Conservation (phyloP, 805 yeast genomes). For the Metschnikowia henanensis region DNA sequence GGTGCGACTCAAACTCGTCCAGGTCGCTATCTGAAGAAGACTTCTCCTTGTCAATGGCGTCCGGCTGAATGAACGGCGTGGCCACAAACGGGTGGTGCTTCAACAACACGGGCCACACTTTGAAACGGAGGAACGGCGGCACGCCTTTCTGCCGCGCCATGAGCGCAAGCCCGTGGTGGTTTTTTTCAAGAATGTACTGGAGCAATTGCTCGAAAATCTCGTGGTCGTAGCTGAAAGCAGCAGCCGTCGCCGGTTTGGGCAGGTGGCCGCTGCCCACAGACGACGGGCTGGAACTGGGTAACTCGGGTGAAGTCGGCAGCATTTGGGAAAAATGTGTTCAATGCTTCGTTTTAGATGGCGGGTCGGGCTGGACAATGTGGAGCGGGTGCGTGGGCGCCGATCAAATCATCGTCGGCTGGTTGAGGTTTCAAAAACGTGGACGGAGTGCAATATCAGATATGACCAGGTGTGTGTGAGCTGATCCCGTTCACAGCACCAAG, state of each 20-base stretch:
- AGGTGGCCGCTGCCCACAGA: constrained; percentile 6
- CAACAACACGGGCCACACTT: constrained; percentile 82
- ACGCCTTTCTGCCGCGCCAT: constrained; percentile 82
- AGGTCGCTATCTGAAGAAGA: constrained; percentile 11
- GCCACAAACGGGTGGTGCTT: constrained; percentile 84
- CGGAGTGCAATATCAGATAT: background rate
- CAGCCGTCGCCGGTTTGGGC: constrained; percentile 7
- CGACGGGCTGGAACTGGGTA: constrained; percentile 9
- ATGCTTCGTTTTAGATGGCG: background rate
- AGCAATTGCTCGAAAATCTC: constrained; percentile 56
- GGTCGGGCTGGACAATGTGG: background rate
- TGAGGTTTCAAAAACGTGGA: background rate
- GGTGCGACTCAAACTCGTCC: constrained; percentile 23
- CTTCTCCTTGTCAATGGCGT: constrained; percentile 24
- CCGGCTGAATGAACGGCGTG: constrained; percentile 72
- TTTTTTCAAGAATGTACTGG: constrained; percentile 53
- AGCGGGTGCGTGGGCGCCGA: background rate
- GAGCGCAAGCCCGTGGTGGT: constrained; percentile 74
- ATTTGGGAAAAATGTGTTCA: background rate
- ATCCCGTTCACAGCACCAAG: too few species aligned
- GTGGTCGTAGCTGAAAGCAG: constrained; percentile 35
- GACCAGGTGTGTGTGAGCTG: background rate
- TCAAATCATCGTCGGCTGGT: background rate
- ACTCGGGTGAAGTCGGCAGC: constrained; percentile 3
- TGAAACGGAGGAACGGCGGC: constrained; percentile 76